These are phyloP conservation scores for Cyberlindnera mrakii DNA, from an alignment of 805 yeast genomes.

Conservation along the genomic window DNA sequence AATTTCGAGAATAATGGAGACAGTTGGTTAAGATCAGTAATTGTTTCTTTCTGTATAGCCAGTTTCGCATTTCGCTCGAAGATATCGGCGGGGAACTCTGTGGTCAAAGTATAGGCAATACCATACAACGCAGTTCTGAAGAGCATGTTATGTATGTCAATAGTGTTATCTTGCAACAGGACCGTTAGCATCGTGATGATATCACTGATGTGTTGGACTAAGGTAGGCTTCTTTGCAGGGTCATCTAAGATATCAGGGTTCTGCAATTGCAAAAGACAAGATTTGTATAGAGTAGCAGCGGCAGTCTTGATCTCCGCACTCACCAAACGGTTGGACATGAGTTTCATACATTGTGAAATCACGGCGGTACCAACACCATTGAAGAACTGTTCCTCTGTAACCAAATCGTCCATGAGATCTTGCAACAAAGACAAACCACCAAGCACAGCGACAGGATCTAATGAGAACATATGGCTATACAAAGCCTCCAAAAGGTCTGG, in stretches of 20 bases:
- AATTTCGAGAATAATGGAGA: constrained; percentile 8
- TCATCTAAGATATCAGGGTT: constrained; percentile 41
- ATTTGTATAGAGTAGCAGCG: constrained; percentile 46
- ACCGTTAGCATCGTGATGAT: constrained; percentile 13
- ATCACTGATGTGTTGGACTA: constrained; percentile 18
- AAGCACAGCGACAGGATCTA: constrained; percentile 8
- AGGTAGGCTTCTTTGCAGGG: constrained; percentile 27
- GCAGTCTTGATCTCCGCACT: constrained; percentile 37
- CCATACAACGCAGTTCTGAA: constrained; percentile 13
- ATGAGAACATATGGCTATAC: constrained; percentile 33
- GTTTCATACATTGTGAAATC: constrained; percentile 40
- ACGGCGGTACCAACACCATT: constrained; percentile 59
- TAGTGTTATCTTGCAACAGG: constrained; percentile 4
- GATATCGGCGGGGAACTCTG: constrained; percentile 21
- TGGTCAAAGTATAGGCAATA: constrained; percentile 11
- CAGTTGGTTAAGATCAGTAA: constrained; percentile 10
- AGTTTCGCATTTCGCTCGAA: constrained; percentile 12
- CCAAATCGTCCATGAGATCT: constrained; percentile 80
- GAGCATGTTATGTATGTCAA: constrained; percentile 9
- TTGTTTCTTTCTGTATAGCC: constrained; percentile 7
- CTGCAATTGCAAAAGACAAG: constrained; percentile 47
- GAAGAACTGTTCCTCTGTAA: constrained; percentile 83
- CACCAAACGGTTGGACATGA: constrained; percentile 29
- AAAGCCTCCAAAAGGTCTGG: constrained; percentile 55
- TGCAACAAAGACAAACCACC: constrained; percentile 41